Base-by-base conservation (phyloP, 495 filamentous ascomycete species). In the Geopyxis carbonaria region DNA sequence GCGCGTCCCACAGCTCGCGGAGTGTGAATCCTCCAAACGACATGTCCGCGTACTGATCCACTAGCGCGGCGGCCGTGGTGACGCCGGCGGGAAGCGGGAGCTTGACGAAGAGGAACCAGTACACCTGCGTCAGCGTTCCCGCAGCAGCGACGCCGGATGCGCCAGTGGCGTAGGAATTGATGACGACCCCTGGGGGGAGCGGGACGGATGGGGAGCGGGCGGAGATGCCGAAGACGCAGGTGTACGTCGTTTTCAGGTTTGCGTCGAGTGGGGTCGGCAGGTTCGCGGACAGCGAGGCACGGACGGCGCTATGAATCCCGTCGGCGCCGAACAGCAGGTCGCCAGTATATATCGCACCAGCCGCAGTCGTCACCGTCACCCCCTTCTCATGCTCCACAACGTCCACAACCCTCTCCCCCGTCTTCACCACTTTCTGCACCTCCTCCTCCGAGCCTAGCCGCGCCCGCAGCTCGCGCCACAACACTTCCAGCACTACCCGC, bases 291-390 rank as follows among this genome's bases (percentile, higher is more conserved):
- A 54, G 58, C 36, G 51, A 41, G 8, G 10, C 30, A 13, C 52
- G 30, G 1, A 57, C 25, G 0, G 15, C 25, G 31, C 56, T 57
- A 14, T 50, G 31, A 0, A 58, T 45, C n/a, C 57, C 57, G 38
- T 59, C 57, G 18, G 31, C 39, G 7, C 57, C 57, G n/a, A 59
- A 11, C 0, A 58, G 22, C 0, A 59, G 31, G 35, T 58, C 53
- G 0, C 56, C 57, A 1, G 32, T 34, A 5, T 57, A 40, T 13
- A 27, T 18, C 6, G 23, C 38, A 0, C 55, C 55, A 35, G 50
- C 42, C 13, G 9, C 27, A 15, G 46, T 36, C 4, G 13, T 25
- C 4, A 60, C 54, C 2, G 31, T 33, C 13, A 33, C 31, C 7
- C 6, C 5, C 13, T 5, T 14, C 6, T 14, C 13, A 5, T 5